Conservation (phyloP, 768 basidiomycete species). For the Xanthoconium purpureum region DNA sequence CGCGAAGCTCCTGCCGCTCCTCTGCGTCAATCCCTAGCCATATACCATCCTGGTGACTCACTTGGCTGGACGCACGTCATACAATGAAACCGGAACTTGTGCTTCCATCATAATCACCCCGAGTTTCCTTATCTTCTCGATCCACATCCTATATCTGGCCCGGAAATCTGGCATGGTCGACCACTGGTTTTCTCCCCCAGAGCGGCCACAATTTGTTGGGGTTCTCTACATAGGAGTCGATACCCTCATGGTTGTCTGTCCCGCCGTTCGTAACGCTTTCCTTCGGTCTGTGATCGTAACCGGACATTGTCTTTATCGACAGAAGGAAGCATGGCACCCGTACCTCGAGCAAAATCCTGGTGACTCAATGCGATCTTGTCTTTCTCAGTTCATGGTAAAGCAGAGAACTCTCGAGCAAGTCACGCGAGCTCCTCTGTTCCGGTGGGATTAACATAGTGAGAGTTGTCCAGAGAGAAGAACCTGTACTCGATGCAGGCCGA, state of each 20-base stretch:
- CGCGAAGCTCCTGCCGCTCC: conserved; percentile 69
- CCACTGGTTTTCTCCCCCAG: conserved; percentile 89
- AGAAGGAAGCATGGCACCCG: conserved; percentile 1
- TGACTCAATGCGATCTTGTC: conserved; percentile 64
- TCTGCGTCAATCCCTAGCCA: conserved; percentile 65
- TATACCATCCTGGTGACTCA: conserved; percentile 61
- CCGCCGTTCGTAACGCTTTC: conserved; percentile 87
- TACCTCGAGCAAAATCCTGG: conserved; percentile 78
- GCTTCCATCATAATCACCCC: conserved; percentile 86
- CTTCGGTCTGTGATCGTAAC: conserved; percentile 73
- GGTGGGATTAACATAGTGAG: conserved; percentile 48
- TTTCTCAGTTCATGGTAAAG: conserved; percentile 71
- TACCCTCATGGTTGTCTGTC: conserved; percentile 80
- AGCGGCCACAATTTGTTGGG: conserved; percentile 69
- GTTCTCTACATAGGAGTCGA: conserved; percentile 75
- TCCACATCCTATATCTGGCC: conserved; percentile 68
- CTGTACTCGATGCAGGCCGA: conserved; percentile 74
- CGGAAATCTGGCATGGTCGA: conserved; percentile 57
- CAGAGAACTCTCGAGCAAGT: conserved; percentile 73
- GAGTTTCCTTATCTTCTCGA: conserved; percentile 80
- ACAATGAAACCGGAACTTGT: conserved; percentile 39
- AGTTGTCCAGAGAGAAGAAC: conserved; percentile 85
- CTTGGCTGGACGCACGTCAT: background rate
- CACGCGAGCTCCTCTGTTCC: conserved; percentile 65
- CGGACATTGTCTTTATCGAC: conserved; percentile 35